Percentiles rank a stretch among this genome's conserved stretches.
These are phyloP conservation scores for Daldinia sp. DNA, from an alignment of 2,329 filamentous ascomycete species.

Conservation along the genomic window DNA sequence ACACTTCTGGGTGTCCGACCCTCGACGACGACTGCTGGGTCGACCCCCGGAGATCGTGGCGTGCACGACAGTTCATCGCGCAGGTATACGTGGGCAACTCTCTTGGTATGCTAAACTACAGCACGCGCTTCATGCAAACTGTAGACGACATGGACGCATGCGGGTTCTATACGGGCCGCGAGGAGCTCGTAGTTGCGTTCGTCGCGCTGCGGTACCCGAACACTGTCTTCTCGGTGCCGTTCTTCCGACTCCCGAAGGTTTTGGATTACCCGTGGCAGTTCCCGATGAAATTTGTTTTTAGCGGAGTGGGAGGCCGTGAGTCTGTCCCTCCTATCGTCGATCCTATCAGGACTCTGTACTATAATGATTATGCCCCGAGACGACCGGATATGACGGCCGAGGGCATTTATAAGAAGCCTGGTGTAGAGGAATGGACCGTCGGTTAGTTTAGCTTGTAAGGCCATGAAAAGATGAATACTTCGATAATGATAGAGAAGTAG, in stretches of 20 bases:
- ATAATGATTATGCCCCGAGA: conserved; percentile 18
- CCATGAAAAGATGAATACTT: too few species aligned
- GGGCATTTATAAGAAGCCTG: conserved; percentile 24
- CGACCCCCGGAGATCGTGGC: conserved; percentile 24
- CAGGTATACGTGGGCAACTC: conserved; percentile 32
- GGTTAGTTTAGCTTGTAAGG: too few species aligned
- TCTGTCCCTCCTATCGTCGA: conserved; percentile 33
- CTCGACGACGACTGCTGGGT: conserved; percentile 29
- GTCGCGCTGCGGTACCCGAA: conserved; percentile 34
- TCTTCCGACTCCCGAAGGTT: conserved; percentile 21
- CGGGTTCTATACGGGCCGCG: conserved; percentile 33
- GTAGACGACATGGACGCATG: conserved; percentile 36
- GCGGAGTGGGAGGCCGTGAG: conserved; percentile 21
- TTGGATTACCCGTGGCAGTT: conserved; percentile 35
- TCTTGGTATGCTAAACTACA: conserved; percentile 36
- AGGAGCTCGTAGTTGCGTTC: conserved; percentile 33
- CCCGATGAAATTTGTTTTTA: conserved; percentile 31
- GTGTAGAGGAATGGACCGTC: too few species aligned
- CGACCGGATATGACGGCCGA: conserved; percentile 13
- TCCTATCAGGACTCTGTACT: conserved; percentile 28
- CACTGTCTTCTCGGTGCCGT: conserved; percentile 33
- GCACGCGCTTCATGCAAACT: conserved; percentile 36
- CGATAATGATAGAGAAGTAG: too few species aligned
- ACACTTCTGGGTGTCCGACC: conserved; percentile 17
- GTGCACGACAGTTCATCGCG: conserved; percentile 32